A percentile compares a stretch with the other conserved stretches of the same genome.
These are phyloP conservation scores for Westerdykella sp. DNA, from an alignment of 2,329 filamentous ascomycete genomes.

Conservation along the genomic window DNA sequence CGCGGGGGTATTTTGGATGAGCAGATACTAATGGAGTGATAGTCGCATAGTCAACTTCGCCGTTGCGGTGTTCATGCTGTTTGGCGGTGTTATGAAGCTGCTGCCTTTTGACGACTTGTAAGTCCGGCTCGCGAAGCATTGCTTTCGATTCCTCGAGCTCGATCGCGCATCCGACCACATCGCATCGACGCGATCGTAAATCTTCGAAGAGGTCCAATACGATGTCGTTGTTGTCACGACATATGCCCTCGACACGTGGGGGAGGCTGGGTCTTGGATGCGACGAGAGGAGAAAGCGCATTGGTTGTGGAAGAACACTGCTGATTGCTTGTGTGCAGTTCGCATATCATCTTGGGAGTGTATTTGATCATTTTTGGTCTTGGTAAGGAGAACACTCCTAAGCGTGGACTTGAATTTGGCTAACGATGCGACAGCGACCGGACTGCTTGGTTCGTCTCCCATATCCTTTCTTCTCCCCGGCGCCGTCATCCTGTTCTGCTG, in stretches of 20 bases:
- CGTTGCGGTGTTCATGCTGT: conserved; percentile 77
- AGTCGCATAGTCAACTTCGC: conserved; percentile 94
- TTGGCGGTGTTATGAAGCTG: conserved; percentile 74
- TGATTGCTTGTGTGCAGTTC: conserved; percentile 46
- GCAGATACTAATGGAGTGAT: conserved; percentile 20
- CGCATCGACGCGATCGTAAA: neutral
- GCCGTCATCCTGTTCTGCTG: neutral
- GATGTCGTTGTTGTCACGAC: neutral
- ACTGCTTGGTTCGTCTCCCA: conserved; percentile 35
- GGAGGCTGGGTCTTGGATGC: no score
- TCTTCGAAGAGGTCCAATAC: neutral
- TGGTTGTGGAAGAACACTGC: conserved; percentile 4
- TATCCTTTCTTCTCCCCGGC: neutral
- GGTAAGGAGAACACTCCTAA: conserved; percentile 47
- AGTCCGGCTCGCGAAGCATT: conserved; percentile 30
- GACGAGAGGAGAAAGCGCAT: no score
- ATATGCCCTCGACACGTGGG: neutral
- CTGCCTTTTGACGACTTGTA: conserved; percentile 45
- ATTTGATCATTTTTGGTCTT: conserved; percentile 86
- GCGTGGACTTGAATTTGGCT: conserved; percentile 5
- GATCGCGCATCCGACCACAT: neutral
- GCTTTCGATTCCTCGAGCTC: neutral
- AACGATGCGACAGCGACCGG: conserved; percentile 53
- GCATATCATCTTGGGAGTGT: conserved; percentile 71
- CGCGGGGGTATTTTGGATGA: conserved; percentile 2